A percentile compares a stretch with the other conserved stretches of the same genome.
These are phyloP conservation scores for Ganoderma boninense DNA, from an alignment of 1,284 basidiomycete species.

Conservation along the genomic window DNA sequence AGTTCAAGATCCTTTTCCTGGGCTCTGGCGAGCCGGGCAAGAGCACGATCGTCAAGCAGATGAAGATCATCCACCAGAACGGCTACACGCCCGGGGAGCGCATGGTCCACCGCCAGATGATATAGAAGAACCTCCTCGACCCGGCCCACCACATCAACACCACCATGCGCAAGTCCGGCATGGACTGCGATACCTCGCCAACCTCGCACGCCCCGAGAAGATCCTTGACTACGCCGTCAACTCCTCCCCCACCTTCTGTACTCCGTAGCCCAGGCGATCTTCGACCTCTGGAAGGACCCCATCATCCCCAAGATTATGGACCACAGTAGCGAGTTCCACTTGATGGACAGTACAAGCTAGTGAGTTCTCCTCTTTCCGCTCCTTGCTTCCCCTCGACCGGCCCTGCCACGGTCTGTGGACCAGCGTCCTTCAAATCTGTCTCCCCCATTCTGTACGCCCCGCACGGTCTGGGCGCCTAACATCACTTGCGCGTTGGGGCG, in stretches of 20 bases:
- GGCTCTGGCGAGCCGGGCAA: slow-evolving; percentile 92
- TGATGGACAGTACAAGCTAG: slow-evolving; percentile 97
- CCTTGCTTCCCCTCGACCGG: background rate
- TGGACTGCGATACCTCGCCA: slow-evolving; percentile 85
- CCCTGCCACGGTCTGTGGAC: slow-evolving; percentile 8
- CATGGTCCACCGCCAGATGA: slow-evolving; percentile 78
- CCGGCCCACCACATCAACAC: slow-evolving; percentile 90
- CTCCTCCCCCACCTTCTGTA: slow-evolving; percentile 47
- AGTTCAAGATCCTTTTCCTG: slow-evolving; percentile 94
- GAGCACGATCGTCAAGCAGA: slow-evolving; percentile 97
- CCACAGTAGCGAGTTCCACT: slow-evolving; percentile 88
- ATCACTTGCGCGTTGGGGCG: background rate
- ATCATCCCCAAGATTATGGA: slow-evolving; percentile 90
- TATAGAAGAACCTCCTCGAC: slow-evolving; percentile 90
- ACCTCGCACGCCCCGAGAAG: slow-evolving; percentile 70
- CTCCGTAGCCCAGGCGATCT: slow-evolving; percentile 79
- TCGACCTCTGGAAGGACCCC: slow-evolving; percentile 91
- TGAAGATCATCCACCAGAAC: slow-evolving; percentile 99
- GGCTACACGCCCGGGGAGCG: slow-evolving; percentile 90
- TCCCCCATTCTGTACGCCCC: background rate
- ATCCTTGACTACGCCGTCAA: slow-evolving; percentile 64
- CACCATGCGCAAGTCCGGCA: slow-evolving; percentile 90
- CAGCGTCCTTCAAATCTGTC: background rate
- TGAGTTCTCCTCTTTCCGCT: slow-evolving; percentile 58
- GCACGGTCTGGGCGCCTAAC: background rate